Base-by-base conservation (phyloP, 257 asterid species). In the Anisodus acutangulus region DNA sequence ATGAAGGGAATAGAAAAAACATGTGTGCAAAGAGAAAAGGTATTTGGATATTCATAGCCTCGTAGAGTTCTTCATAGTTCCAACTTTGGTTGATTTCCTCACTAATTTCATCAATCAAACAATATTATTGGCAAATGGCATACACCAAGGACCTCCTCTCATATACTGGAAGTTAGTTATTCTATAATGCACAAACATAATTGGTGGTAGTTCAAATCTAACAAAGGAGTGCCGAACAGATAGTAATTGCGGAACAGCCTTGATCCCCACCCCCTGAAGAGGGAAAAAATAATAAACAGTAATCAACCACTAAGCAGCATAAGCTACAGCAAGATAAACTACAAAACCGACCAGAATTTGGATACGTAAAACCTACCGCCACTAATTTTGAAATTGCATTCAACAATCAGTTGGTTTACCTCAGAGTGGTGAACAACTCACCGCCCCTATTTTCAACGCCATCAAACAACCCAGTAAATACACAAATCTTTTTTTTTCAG, bases 241-340 rank as follows among this genome's bases (percentile, higher is more conserved):
- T n/a, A 60, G 35, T 60, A n/a, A 49, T n/a, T 5, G 12, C 9
- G 26, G 67, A 60, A 60, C 11, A 60, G 35, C 12, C 12, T 60
- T 60, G 9, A 60, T n/a, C 67, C 22, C 31, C 1, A 26, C 22
- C 12, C 13, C 35, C 12, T 31, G 19, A 60, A 60, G 2, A 41
- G 10, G 35, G 67, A 2, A 4, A n/a, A 60, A 60, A 17, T 59
- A n/a, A 60, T 60, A n/a, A 54, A 60, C 13, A 60, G 67, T 60
- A 60, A 60, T 60, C 67, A 60, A n/a, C 67, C 35, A 60, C 35
- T 60, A 60, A 8, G 12, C 67, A 60, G 35, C 67, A n/a, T n/a
- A 60, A 60, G 67, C 22, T 60, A 60, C 12, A 60, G 67, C 67
- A 60, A 60, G 67, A 60, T 60, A 60, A 60, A 60, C 35, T 60